Evolutionary conservation across 768 basidiomycete genomes (phyloP), one percentile per base, ranked within the genome.

Genomic region (Mrakia frigida): DNA sequence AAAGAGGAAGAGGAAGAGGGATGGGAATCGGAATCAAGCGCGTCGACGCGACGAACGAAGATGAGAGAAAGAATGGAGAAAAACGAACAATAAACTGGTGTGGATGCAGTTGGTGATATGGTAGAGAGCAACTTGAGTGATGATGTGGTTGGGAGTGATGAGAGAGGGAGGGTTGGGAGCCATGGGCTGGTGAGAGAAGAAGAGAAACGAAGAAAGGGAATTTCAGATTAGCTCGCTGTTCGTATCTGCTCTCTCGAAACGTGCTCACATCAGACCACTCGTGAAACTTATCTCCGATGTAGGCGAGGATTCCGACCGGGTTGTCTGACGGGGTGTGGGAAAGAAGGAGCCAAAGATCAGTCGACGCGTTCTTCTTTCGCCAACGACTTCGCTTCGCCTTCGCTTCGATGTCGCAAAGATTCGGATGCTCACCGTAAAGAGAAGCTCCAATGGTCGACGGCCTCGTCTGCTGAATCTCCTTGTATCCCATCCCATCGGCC

Each of bases 241-340:
- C n/a, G n/a, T n/a, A n/a, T n/a, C n/a, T n/a, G 56, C n/a, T 6
- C 5, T 18, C 16, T 16, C 50, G 16, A 23, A 11, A 25, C 9
- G n/a, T n/a, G 13, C 56, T 56, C n/a, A 56, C 56, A 75, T 81
- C 80, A 6, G 78, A 77, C 81, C 81, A 81, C 31, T 79, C 81
- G 35, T 74, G 72, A 25, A 70, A 79, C 75, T 81, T 81, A 39
- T 81, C 80, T 18, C 68, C 79, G 37, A 81, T 78, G 78, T 80
- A 81, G 9, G 80, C 78, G 33, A 81, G 78, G 1, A 81, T 72
- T 0, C 79, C 77, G 46, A 80, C 76, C 0, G 81, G 81, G 2
- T 18, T 74, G 70, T 69, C 31, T 37, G 35, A 5, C 7, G 31
- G 28, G 59, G 23, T 2, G n/a, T 16, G 21, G 14, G 14, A 31